Evolutionary conservation across 345 rosid genomes (phyloP), one percentile per base, ranked within the genome.

Genomic region (Syzygium jambos): DNA sequence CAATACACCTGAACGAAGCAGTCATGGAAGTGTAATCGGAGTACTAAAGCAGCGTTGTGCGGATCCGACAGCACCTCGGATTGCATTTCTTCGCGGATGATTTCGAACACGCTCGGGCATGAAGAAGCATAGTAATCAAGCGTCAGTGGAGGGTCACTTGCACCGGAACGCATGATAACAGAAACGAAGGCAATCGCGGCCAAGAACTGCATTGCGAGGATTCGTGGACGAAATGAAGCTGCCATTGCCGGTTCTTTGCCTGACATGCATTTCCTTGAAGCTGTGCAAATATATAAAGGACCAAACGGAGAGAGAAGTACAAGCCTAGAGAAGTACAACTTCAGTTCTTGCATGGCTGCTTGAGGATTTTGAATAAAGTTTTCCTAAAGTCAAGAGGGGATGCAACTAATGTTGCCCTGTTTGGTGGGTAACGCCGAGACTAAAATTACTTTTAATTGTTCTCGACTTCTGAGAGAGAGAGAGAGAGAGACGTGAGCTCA

Each of bases 21-120:
- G 87, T 96, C 98, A 12, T 97, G 99, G 91, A 97, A 95, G 91
- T 97, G 98, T 63, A 97, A 80, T 23, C 99, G 94, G 16, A 95
- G 85, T 9, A 94, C 9, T 73, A 94, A 84, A 86, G 99, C 99
- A 7, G 99, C 98, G 63, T 92, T 97, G 19, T 95, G 93, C 2
- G 98, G 98, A 92, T 97, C 96, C 3, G 93, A 91, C 13, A 92
- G 91, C 57, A 97, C 98, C 19, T 93, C 96, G 52, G 96, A 95
- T 89, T 94, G 98, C 95, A 94, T 95, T 90, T 97, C 98, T 88
- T 94, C 93, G 89, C 88, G 93, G 63, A 97, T 89, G 57, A 95
- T 91, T 46, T 95, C 95, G 34, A 94, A 91, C 82, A 89, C 93
- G 23, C 90, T 89, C 2, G 99, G 99, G 90, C 99, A 97, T 12